Conservation (phyloP, 345 rosid species). For the Linum lewisii region DNA sequence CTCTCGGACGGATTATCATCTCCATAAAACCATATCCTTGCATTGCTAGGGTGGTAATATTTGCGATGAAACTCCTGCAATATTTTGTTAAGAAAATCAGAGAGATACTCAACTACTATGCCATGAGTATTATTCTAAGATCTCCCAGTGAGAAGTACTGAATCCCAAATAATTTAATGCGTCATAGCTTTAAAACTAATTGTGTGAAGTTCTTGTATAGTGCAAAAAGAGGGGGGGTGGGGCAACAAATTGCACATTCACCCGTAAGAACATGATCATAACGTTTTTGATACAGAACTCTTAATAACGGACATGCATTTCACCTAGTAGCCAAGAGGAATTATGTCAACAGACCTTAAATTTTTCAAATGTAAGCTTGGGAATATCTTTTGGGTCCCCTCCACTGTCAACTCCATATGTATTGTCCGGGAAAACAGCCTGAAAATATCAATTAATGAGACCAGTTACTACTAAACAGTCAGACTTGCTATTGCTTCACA, state of each 20-base stretch:
- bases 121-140: neutral
- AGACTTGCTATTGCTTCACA: neutral
- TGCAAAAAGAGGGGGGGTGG: too few species aligned
- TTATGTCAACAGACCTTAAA: slow-evolving; percentile 45
- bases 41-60: slow-evolving; percentile 92
- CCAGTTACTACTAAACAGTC: neutral
- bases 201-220: neutral
- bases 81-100: slow-evolving; percentile 10
- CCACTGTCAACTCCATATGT: slow-evolving; percentile 98
- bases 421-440: slow-evolving; percentile 91
- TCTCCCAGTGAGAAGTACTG: neutral
- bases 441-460: slow-evolving; percentile 9
- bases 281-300: neutral
- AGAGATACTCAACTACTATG: neutral
- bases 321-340: too few species aligned
- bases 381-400: slow-evolving; percentile 88
- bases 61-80: slow-evolving; percentile 80
- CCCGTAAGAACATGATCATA: too few species aligned
- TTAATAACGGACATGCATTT: too few species aligned
- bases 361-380: slow-evolving; percentile 77
- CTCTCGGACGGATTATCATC: slow-evolving; percentile 84
- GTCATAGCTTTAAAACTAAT: too few species aligned
- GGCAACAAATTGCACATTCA: too few species aligned
- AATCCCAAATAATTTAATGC: neutral
- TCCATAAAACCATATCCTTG: slow-evolving; percentile 96